Percentiles rank a stretch among this genome's conserved stretches.
phyloP scores from a whole-genome alignment of 2,329 filamentous ascomycete species.

The Byssochlamys sp. region DNA sequence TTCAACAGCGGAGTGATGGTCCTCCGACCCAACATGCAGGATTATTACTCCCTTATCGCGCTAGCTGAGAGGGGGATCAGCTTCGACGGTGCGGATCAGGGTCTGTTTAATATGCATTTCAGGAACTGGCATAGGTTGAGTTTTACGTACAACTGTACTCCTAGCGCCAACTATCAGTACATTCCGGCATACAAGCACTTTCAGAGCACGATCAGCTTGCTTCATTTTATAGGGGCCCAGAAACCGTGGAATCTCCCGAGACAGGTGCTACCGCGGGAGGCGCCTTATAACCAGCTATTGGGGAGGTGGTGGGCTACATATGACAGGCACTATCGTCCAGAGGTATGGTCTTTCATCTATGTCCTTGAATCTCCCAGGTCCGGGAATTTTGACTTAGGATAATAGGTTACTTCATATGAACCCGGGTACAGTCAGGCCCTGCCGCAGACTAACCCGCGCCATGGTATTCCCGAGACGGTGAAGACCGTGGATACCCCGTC shows the following conservation, averaged over 20 bases:
- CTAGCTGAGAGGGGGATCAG: constrained; percentile 80
- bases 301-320: constrained; percentile 91
- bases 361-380: background rate
- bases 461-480: background rate
- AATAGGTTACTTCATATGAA: background rate
- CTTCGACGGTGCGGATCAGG: constrained; percentile 95
- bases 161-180: constrained; percentile 94
- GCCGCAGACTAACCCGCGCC: background rate
- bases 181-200: constrained; percentile 89
- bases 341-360: constrained; percentile 11
- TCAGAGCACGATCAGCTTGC: constrained; percentile 75
- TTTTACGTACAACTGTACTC: constrained; percentile 95
- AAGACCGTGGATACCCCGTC: background rate
- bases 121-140: constrained; percentile 75
- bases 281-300: constrained; percentile 67
- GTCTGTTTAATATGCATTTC: constrained; percentile 90
- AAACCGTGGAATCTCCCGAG: constrained; percentile 75
- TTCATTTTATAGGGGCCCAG: constrained; percentile 85
- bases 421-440: background rate
- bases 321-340: constrained; percentile 65
- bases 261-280: constrained; percentile 24
- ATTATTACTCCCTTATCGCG: constrained; percentile 74
- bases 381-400: background rate
- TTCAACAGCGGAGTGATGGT: constrained; percentile 99
- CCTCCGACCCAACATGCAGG: constrained; percentile 71